A percentile compares a stretch with the other conserved stretches of the same genome.
phyloP scores from a whole-genome alignment of 495 filamentous ascomycete species.

The Podospora australis region DNA sequence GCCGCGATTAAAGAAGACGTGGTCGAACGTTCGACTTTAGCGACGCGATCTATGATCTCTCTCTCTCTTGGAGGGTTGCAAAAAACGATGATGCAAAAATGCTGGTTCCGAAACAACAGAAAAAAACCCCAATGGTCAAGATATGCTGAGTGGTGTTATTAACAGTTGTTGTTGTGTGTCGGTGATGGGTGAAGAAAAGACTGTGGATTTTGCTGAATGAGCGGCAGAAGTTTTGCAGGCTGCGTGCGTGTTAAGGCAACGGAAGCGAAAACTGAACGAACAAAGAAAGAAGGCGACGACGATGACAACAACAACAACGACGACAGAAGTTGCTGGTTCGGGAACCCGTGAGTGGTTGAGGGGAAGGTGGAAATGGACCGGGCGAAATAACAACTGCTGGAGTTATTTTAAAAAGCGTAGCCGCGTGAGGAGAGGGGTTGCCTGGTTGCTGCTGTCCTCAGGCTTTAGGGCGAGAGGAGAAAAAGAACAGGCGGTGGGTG shows the following conservation, averaged over 20 bases:
- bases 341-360: constrained; percentile 4
- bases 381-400: no score
- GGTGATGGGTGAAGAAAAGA: constrained; percentile 13
- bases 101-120: constrained; percentile 11
- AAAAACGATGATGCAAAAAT: constrained; percentile 25
- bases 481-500: no score
- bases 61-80: constrained; percentile 22
- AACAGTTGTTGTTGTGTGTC: constrained; percentile 13
- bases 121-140: constrained; percentile 9
- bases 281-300: constrained; percentile 8
- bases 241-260: no score
- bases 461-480: no score
- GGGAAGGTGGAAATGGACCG: constrained; percentile 5
- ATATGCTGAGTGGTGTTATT: constrained; percentile 12
- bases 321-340: neutral
- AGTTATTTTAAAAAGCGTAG: no score
- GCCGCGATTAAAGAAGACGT: constrained; percentile 23
- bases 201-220: constrained; percentile 28
- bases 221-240: constrained; percentile 19
- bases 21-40: constrained; percentile 24
- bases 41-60: constrained; percentile 24
- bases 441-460: no score
- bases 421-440: no score
- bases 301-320: no score
- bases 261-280: constrained; percentile 13